A percentile compares a stretch with the other conserved stretches of the same genome.
phyloP scores from a whole-genome alignment of 2,329 filamentous ascomycete species.

The Colletotrichum zoysiae region DNA sequence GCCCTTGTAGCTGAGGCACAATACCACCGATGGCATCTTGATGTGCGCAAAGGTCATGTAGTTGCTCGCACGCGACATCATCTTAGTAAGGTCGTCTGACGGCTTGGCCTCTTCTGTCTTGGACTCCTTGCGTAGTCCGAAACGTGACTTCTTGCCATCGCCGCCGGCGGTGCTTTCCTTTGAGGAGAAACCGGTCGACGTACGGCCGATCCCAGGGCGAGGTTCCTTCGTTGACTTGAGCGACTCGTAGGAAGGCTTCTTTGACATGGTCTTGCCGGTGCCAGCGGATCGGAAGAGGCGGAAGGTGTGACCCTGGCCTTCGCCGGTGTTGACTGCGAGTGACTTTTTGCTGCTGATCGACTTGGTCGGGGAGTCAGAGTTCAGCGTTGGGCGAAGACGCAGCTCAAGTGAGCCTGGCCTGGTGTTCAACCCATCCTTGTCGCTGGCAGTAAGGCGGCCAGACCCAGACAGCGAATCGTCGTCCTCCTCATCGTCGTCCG shows the following conservation, averaged over 20 bases:
- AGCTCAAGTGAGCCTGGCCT: constrained; percentile 83
- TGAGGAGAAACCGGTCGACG: constrained; percentile 60
- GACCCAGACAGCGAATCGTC: constrained; percentile 56
- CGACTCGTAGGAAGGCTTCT: constrained; percentile 70
- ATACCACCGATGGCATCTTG: constrained; percentile 92
- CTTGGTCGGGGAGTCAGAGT: constrained; percentile 61
- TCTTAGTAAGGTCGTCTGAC: constrained; percentile 92
- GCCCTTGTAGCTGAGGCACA: constrained; percentile 97
- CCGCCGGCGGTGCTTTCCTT: constrained; percentile 55
- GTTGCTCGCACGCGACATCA: constrained; percentile 94
- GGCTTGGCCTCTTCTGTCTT: constrained; percentile 69
- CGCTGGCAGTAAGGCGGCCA: constrained; percentile 54
- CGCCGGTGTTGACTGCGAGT: constrained; percentile 62
- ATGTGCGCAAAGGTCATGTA: constrained; percentile 98
- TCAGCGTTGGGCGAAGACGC: constrained; percentile 85
- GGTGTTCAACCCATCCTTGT: constrained; percentile 66
- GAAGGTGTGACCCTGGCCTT: constrained; percentile 58
- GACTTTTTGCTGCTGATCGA: constrained; percentile 57
- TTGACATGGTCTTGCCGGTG: constrained; percentile 59
- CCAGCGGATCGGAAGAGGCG: constrained; percentile 62
- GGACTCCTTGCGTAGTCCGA: constrained; percentile 65
- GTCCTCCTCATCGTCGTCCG: constrained; percentile 65
- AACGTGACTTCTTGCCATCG: constrained; percentile 65
- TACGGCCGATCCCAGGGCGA: constrained; percentile 60
- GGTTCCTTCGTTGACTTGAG: constrained; percentile 57